Conservation (phyloP, 352 stramenopile species). For the Globisporangium emineosum region DNA sequence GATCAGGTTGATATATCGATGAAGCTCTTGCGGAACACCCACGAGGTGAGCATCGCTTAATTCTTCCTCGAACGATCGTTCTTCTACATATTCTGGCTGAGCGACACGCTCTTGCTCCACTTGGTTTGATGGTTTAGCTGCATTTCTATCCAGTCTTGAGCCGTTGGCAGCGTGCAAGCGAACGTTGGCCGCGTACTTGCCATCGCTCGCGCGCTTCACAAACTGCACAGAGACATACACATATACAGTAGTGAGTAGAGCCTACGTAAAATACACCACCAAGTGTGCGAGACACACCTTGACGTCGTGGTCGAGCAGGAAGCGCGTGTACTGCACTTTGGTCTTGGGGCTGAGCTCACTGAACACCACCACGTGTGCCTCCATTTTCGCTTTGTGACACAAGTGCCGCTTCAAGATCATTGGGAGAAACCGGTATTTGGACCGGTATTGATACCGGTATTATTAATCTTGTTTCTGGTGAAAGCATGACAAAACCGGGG, state of each 20-base stretch:
- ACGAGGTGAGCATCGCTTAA: not conserved
- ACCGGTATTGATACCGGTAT: too few species aligned
- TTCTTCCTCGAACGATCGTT: not conserved
- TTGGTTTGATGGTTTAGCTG: not conserved
- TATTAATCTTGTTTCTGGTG: not conserved
- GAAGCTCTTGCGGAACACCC: slow-evolving; percentile 13
- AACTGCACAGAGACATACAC: slow-evolving; percentile 35
- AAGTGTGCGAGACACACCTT: slow-evolving; percentile 26
- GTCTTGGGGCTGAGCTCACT: slow-evolving; percentile 54
- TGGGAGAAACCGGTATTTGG: not conserved
- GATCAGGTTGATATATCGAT: slow-evolving; percentile 34
- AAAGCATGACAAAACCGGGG: too few species aligned
- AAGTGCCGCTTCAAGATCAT: not conserved
- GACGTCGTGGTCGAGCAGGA: slow-evolving; percentile 63
- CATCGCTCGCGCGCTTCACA: slow-evolving; percentile 40
- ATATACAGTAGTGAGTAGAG: not conserved
- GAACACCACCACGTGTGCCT: slow-evolving; percentile 55
- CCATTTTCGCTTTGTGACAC: not conserved
- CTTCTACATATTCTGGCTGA: not conserved
- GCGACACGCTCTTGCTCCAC: not conserved
- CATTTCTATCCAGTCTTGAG: not conserved
- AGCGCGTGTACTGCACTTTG: slow-evolving; percentile 64
- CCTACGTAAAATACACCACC: not conserved
- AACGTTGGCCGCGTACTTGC: slow-evolving; percentile 57
- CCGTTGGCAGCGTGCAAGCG: slow-evolving; percentile 19